phyloP scores from a whole-genome alignment of 1,284 basidiomycete genomes.

The Cryptococcus floricola region DNA sequence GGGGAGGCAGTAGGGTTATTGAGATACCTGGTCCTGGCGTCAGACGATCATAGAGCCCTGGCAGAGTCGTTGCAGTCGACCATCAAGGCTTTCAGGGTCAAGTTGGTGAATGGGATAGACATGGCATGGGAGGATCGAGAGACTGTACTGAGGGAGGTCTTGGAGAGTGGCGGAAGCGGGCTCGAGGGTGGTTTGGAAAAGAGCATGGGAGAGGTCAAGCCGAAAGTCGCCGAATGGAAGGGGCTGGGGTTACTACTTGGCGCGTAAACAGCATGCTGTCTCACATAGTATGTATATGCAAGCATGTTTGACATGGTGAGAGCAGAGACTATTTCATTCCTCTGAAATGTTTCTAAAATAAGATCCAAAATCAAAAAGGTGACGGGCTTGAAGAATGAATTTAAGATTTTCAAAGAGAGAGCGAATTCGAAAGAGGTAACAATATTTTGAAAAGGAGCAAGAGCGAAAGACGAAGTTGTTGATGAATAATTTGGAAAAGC shows the following conservation, averaged over 20 bases:
- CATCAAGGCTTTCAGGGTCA: slow-evolving; percentile 29
- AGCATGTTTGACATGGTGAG: too few species aligned
- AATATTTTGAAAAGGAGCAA: not conserved
- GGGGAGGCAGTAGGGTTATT: slow-evolving; percentile 39
- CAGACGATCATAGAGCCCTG: slow-evolving; percentile 30
- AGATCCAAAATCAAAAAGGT: too few species aligned
- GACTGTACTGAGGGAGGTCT: slow-evolving; percentile 29
- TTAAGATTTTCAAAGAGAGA: not conserved
- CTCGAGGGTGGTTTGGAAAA: slow-evolving; percentile 27
- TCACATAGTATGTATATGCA: too few species aligned
- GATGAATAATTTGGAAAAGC: not conserved
- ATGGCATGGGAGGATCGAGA: slow-evolving; percentile 42
- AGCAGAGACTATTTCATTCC: too few species aligned
- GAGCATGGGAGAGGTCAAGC: slow-evolving; percentile 28
- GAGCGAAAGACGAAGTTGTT: slow-evolving; percentile 1
- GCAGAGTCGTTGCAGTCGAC: slow-evolving; percentile 32
- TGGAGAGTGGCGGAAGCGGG: slow-evolving; percentile 35
- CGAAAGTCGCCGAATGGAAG: slow-evolving; percentile 31
- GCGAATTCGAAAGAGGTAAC: not conserved
- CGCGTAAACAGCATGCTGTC: too few species aligned
- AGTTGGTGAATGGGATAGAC: slow-evolving; percentile 28
- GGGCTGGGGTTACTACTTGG: slow-evolving; percentile 30
- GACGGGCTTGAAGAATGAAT: too few species aligned
- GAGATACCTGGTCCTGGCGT: slow-evolving; percentile 36
- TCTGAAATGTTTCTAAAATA: too few species aligned